Conservation (phyloP, 768 basidiomycete genomes). For the Naganishia kalamii region DNA sequence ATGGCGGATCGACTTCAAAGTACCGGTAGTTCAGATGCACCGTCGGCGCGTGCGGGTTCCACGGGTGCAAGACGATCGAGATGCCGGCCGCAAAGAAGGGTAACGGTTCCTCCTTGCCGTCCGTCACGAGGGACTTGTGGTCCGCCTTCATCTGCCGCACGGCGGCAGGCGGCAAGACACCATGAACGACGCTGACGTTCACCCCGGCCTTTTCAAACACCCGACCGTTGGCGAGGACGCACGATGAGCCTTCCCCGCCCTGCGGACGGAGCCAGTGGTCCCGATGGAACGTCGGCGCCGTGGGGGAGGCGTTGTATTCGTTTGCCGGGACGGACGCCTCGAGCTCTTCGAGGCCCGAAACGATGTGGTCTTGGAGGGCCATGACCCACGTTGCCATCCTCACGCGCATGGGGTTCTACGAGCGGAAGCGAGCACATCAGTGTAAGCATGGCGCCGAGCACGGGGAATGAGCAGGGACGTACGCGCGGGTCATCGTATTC, state of each 20-base stretch:
- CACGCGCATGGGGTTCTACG: slow-evolving; percentile 60
- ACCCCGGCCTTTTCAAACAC: slow-evolving; percentile 93
- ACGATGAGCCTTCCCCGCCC: slow-evolving; percentile 66
- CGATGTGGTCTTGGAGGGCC: slow-evolving; percentile 70
- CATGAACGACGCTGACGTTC: slow-evolving; percentile 87
- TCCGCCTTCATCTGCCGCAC: slow-evolving; percentile 93
- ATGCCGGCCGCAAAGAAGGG: slow-evolving; percentile 93
- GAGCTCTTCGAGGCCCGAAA: slow-evolving; percentile 66
- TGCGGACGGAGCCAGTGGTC: slow-evolving; percentile 60
- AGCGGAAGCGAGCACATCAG: background rate
- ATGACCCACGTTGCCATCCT: slow-evolving; percentile 71
- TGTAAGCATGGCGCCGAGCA: background rate
- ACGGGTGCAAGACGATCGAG: slow-evolving; percentile 86
- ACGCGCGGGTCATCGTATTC: slow-evolving; percentile 43
- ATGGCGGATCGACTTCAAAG: slow-evolving; percentile 67
- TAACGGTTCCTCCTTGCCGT: slow-evolving; percentile 54
- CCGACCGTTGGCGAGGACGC: slow-evolving; percentile 60
- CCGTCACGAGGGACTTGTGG: slow-evolving; percentile 55
- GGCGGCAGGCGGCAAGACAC: slow-evolving; percentile 75
- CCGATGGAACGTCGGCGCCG: slow-evolving; percentile 58
- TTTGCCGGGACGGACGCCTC: slow-evolving; percentile 59
- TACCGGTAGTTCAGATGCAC: slow-evolving; percentile 96
- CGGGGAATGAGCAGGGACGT: slow-evolving; percentile 8
- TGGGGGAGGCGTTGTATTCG: slow-evolving; percentile 21
- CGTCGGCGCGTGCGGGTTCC: slow-evolving; percentile 87